Evolutionary conservation across 2,329 filamentous ascomycete species (phyloP).

Genomic region (Pseudocercospora macadamiae): DNA sequence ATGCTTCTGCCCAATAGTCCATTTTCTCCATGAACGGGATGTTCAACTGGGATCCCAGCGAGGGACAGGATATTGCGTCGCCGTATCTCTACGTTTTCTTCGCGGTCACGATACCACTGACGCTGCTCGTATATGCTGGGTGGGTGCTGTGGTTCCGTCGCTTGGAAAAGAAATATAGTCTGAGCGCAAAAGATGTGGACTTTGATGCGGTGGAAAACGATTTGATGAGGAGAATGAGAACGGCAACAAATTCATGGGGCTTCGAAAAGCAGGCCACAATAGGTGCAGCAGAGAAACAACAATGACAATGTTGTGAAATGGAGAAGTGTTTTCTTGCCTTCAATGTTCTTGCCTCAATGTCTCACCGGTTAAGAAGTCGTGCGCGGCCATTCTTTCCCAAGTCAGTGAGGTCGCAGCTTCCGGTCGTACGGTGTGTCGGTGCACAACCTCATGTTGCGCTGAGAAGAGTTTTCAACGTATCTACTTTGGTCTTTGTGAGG

Average conservation of each 20-base stretch:
- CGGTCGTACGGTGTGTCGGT: not conserved
- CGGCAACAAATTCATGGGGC: constrained; percentile 29
- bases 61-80: constrained; percentile 32
- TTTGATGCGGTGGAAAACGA: constrained; percentile 36
- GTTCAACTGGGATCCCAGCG: constrained; percentile 31
- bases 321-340: no score
- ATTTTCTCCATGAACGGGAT: constrained; percentile 40
- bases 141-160: constrained; percentile 37
- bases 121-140: constrained; percentile 32
- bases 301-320: not conserved
- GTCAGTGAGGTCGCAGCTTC: not conserved
- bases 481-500: not conserved
- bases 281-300: constrained; percentile 13
- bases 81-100: constrained; percentile 39
- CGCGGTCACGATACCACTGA: constrained; percentile 38
- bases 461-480: not conserved
- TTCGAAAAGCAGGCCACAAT: constrained; percentile 23
- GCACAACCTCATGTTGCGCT: not conserved
- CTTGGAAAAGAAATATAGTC: constrained; percentile 32
- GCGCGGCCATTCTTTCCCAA: not conserved
- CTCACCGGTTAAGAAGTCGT: not conserved
- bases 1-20: constrained; percentile 24
- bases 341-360: not conserved
- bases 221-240: constrained; percentile 35
- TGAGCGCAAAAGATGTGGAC: constrained; percentile 31